Percentiles rank a stretch among this genome's conserved stretches.
Conservation (phyloP, 2,329 filamentous ascomycete species). For the Cordyceps farinosa region DNA sequence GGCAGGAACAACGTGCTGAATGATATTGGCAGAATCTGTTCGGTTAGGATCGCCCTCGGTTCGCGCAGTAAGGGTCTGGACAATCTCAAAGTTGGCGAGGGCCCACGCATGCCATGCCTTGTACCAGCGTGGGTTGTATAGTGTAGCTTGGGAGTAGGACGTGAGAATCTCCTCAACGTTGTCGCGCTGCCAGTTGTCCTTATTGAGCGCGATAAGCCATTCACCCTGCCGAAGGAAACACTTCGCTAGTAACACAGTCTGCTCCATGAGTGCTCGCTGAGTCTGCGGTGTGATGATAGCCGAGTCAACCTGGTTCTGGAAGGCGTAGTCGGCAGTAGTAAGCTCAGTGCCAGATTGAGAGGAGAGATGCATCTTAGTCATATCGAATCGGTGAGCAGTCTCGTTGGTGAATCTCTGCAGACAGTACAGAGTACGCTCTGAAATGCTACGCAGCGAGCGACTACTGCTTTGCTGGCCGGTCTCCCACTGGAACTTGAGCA, state of each 20-base stretch:
- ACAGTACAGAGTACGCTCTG: constrained; percentile 56
- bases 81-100: constrained; percentile 95
- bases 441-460: constrained; percentile 39
- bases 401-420: constrained; percentile 60
- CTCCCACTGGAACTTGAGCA: constrained; percentile 96
- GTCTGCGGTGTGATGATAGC: constrained; percentile 46
- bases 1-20: constrained; percentile 89
- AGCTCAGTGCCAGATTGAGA: constrained; percentile 45
- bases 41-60: constrained; percentile 49
- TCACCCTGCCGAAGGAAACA: constrained; percentile 96
- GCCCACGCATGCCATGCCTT: constrained; percentile 99
- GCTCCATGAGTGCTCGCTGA: constrained; percentile 54
- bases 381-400: constrained; percentile 52
- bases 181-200: constrained; percentile 83
- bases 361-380: constrained; percentile 48
- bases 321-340: constrained; percentile 46
- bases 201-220: constrained; percentile 84
- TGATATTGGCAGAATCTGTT: constrained; percentile 62
- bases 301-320: constrained; percentile 45
- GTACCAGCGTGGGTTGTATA: constrained; percentile 93
- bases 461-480: constrained; percentile 60
- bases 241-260: constrained; percentile 77
- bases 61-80: constrained; percentile 71
- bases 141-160: constrained; percentile 89
- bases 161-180: constrained; percentile 82